These are phyloP conservation scores for Clarkia xantiana DNA, from an alignment of 345 rosid genomes.

Conservation along the genomic window DNA sequence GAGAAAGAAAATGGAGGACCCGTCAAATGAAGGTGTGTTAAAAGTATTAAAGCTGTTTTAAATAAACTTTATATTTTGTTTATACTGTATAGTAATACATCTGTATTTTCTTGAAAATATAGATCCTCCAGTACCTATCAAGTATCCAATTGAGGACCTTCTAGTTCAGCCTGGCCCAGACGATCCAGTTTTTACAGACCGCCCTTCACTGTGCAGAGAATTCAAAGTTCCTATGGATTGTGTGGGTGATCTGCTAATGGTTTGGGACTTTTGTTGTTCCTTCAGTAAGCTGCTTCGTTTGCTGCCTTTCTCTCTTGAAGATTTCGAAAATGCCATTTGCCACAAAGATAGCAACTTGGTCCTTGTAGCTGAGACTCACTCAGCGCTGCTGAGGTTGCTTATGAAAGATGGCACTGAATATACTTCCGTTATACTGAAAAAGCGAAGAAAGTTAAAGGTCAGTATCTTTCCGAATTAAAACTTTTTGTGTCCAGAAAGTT, in stretches of 20 bases:
- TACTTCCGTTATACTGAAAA: slow-evolving; percentile 28
- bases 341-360: slow-evolving; percentile 59
- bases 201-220: slow-evolving; percentile 70
- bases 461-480: slow-evolving; percentile 5
- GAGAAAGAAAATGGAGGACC: slow-evolving; percentile 31
- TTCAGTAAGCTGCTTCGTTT: slow-evolving; percentile 58
- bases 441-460: slow-evolving; percentile 56
- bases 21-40: slow-evolving; percentile 8
- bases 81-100: no score
- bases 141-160: slow-evolving; percentile 85
- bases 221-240: slow-evolving; percentile 64
- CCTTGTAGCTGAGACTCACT: slow-evolving; percentile 70
- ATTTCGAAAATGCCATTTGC: slow-evolving; percentile 85
- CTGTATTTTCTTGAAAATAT: no score
- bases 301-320: slow-evolving; percentile 72
- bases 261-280: slow-evolving; percentile 93
- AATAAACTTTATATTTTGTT: not conserved
- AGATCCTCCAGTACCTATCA: slow-evolving; percentile 14
- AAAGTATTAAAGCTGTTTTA: not conserved
- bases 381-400: slow-evolving; percentile 62
- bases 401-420: slow-evolving; percentile 34
- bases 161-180: slow-evolving; percentile 55
- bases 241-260: slow-evolving; percentile 79
- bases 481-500: not conserved
- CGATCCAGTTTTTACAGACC: slow-evolving; percentile 53